Conservation (phyloP, 2,329 filamentous ascomycete genomes). For the Didymella arachidicola region DNA sequence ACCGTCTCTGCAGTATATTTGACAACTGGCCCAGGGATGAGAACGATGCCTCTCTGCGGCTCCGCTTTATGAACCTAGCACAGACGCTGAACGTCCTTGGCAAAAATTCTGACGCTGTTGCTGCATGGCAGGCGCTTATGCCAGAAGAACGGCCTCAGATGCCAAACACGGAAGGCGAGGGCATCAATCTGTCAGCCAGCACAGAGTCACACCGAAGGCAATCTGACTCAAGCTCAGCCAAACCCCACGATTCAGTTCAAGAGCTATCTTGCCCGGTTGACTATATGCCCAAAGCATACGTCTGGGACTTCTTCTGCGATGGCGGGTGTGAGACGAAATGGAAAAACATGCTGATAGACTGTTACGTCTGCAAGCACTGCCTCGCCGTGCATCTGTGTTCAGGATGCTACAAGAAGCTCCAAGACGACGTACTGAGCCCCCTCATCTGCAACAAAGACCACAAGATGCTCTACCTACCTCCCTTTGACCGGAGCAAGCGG, state of each 20-base stretch:
- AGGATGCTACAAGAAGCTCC: constrained; percentile 18
- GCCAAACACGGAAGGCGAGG: too few relatives aligned
- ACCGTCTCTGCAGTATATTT: neutral
- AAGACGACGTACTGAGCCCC: constrained; percentile 1
- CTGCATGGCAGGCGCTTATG: constrained; percentile 15
- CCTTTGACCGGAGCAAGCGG: constrained; percentile 2
- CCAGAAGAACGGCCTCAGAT: neutral
- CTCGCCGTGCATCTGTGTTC: constrained; percentile 19
- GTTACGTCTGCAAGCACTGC: constrained; percentile 20
- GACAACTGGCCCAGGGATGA: neutral
- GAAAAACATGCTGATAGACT: constrained; percentile 9
- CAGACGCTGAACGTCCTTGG: constrained; percentile 18
- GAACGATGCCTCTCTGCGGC: constrained; percentile 6
- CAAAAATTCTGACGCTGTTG: constrained; percentile 16
- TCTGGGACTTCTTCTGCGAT: neutral
- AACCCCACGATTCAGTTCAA: too few relatives aligned
- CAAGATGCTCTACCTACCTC: constrained; percentile 19
- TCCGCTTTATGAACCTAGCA: constrained; percentile 16
- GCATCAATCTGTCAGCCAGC: too few relatives aligned
- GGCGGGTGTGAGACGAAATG: neutral
- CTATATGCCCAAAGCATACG: neutral
- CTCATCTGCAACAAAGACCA: constrained; percentile 20
- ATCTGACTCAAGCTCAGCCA: too few relatives aligned
- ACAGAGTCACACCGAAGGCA: too few relatives aligned
- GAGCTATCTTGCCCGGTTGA: too few relatives aligned